Conservation (phyloP, 1,284 basidiomycete species). For the Cryptococcus maquisensis region DNA sequence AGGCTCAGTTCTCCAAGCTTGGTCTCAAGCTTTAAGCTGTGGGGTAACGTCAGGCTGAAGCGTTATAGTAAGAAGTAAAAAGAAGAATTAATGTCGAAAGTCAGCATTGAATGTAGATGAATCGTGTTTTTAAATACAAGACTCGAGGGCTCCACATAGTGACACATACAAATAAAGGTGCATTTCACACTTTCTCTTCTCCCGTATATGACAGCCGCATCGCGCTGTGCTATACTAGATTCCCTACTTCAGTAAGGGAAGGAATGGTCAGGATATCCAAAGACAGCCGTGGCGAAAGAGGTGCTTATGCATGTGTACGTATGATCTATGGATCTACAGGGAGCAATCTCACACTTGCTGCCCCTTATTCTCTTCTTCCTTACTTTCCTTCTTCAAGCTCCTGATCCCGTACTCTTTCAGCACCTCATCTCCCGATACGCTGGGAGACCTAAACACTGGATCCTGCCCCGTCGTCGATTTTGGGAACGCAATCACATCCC, state of each 20-base stretch:
- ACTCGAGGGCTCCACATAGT: too few relatives aligned
- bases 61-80: neutral
- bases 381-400: constrained; percentile 3
- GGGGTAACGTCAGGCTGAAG: neutral
- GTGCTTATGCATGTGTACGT: too few relatives aligned
- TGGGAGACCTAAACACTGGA: constrained; percentile 81
- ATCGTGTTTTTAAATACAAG: neutral
- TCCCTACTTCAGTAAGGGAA: too few relatives aligned
- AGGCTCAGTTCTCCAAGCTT: constrained; percentile 36
- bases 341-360: too few relatives aligned
- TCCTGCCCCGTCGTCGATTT: constrained; percentile 80
- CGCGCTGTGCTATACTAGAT: too few relatives aligned
- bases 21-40: constrained; percentile 7
- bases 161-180: too few relatives aligned
- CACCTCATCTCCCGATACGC: constrained; percentile 56
- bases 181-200: too few relatives aligned
- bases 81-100: neutral
- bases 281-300: too few relatives aligned
- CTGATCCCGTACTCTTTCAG: constrained; percentile 51
- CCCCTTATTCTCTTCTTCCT: too few relatives aligned
- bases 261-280: too few relatives aligned
- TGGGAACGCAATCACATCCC: constrained; percentile 95
- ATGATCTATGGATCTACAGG: too few relatives aligned
- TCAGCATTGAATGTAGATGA: neutral
- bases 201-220: too few relatives aligned